Evolutionary conservation across 2,329 filamentous ascomycete genomes (phyloP), one percentile per base, ranked within the genome.

Genomic region (Teratosphaeriaceae sp.): DNA sequence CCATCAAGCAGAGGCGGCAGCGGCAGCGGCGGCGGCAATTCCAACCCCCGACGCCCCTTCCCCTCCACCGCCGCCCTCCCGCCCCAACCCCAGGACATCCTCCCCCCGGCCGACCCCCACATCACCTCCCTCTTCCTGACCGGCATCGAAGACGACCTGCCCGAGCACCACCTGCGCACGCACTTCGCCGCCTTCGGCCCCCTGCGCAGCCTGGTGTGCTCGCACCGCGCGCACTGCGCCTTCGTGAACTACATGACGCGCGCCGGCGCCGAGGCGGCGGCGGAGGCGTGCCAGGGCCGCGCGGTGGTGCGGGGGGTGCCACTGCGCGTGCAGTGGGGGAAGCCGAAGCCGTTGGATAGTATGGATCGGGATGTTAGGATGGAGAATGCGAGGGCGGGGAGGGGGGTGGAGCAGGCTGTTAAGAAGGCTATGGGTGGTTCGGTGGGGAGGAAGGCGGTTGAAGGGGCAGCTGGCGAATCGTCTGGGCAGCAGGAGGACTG

Each of bases 51-150:
- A 40, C 60, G 74, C 44, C 68, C 42, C 2, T 88, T 89, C 50
- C 82, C 85, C 0, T 78, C 79, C 47, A 77, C 79, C 8, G 79
- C 85, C 12, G 80, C 88, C 53, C 67, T 89, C 24, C 87, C 88
- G 2, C 88, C 88, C 0, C 83, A 82, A 13, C 84, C 85, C 0
- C 81, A 87, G 59, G 92, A 98, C 65, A 94, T 89, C 67, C 66
- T 83, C 2, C 92, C 92, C 0, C 94, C 92, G 0, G 70, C 78
- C 2, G 90, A 98, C 59, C 77, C 73, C 43, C 92, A 86, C 46
- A 84, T 98, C 61, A 94, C 87, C 56, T 96, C 90, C 0, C 76
- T 98, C 0, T 98, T 98, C 60, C 77, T 97, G 22, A 96, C 90
- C 0, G 94, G 92, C 7, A 81, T 98, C 2, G 92, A 98, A 65